Evolutionary conservation across 768 basidiomycete species (phyloP).

Genomic region (Russula ochroleuca): DNA sequence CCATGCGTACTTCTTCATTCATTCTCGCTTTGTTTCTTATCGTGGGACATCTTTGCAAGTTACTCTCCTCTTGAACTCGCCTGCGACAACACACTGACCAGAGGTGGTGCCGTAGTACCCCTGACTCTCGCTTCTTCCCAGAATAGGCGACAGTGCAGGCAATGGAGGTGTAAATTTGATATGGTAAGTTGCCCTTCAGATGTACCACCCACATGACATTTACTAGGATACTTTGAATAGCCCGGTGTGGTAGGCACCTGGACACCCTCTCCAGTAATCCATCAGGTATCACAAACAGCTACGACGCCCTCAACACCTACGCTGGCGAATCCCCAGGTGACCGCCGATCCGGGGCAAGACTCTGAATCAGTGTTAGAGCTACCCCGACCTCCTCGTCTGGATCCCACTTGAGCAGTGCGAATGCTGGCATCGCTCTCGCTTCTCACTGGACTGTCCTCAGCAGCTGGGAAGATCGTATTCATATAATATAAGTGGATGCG

Average conservation of each 20-base stretch:
- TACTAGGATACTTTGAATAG: neutral
- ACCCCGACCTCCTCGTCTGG: neutral
- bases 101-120: neutral
- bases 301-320: neutral
- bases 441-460: neutral
- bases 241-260: neutral
- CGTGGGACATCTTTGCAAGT: conserved; percentile 6
- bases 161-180: too few species aligned
- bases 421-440: conserved; percentile 16
- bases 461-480: too few species aligned
- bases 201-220: neutral
- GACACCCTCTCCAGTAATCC: neutral
- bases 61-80: neutral
- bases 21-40: neutral
- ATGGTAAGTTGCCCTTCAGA: neutral
- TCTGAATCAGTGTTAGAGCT: neutral
- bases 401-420: neutral
- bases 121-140: neutral
- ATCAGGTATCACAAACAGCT: neutral
- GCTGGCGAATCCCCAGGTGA: too few species aligned
- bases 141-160: neutral
- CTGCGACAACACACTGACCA: neutral
- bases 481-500: too few species aligned
- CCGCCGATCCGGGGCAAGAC: neutral
- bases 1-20: conserved; percentile 3